These are phyloP conservation scores for Ogataea kodamae DNA, from an alignment of 805 yeast species.

Conservation along the genomic window DNA sequence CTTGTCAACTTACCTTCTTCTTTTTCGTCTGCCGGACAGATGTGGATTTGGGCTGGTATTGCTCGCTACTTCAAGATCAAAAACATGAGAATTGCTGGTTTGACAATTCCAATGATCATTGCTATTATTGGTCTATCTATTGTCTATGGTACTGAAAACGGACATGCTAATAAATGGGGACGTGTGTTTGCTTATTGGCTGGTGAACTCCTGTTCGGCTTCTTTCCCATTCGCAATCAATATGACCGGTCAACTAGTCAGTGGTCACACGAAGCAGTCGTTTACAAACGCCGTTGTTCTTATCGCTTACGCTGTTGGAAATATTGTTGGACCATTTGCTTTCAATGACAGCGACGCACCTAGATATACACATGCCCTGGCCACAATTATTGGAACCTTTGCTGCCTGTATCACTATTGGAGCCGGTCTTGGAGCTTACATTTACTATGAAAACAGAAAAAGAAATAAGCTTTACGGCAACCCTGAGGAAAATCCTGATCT, in stretches of 20 bases:
- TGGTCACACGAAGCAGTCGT: conserved; percentile 51
- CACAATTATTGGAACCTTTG: conserved; percentile 37
- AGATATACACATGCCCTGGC: conserved; percentile 39
- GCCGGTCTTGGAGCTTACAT: conserved; percentile 31
- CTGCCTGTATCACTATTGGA: conserved; percentile 34
- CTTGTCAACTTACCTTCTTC: conserved; percentile 20
- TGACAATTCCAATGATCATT: conserved; percentile 21
- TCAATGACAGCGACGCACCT: conserved; percentile 43
- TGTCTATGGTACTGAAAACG: conserved; percentile 26
- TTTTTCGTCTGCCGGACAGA: conserved; percentile 25
- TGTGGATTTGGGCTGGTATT: conserved; percentile 18
- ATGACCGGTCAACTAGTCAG: conserved; percentile 37
- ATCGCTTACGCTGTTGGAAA: conserved; percentile 42
- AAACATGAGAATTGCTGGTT: conserved; percentile 23
- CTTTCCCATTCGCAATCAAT: conserved; percentile 27
- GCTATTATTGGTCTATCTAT: conserved; percentile 25
- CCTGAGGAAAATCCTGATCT: conserved; percentile 24
- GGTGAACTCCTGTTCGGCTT: conserved; percentile 28
- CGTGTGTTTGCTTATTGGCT: conserved; percentile 32
- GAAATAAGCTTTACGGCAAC: conserved; percentile 33
- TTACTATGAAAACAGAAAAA: conserved; percentile 38
- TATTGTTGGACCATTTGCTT: conserved; percentile 50
- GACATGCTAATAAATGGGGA: conserved; percentile 26
- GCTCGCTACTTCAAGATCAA: conserved; percentile 15
- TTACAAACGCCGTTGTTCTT: conserved; percentile 41